A percentile compares a stretch with the other conserved stretches of the same genome.
phyloP scores from a whole-genome alignment of 371 early-diverging fungal species.

The Umbelopsis sp. region DNA sequence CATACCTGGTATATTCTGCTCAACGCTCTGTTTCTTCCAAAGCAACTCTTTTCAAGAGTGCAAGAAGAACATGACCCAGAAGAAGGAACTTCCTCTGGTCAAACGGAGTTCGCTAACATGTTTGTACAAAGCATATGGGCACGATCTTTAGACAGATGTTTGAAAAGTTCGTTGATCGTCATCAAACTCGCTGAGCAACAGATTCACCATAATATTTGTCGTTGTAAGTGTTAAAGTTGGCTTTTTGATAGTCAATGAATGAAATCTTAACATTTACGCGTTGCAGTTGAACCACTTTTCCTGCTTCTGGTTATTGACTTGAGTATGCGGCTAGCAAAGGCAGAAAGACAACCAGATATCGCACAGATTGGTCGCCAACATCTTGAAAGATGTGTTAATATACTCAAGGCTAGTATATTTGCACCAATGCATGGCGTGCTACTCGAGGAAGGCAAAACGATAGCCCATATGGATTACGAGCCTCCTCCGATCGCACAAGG shows the following conservation, averaged over 20 bases:
- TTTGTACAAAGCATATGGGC: background rate
- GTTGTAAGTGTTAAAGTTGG: background rate
- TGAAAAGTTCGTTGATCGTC: slow-evolving; percentile 3
- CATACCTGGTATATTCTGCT: background rate
- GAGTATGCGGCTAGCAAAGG: background rate
- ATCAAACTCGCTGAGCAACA: slow-evolving; percentile 7
- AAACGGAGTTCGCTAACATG: background rate
- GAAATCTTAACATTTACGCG: no score
- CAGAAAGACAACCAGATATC: slow-evolving; percentile 2
- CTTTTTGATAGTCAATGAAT: no score
- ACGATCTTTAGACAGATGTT: background rate
- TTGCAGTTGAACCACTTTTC: background rate
- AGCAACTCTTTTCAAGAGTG: background rate
- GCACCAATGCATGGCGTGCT: slow-evolving; percentile 11
- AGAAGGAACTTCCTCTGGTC: background rate
- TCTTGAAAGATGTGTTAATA: background rate
- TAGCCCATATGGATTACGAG: background rate
- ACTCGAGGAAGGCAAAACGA: background rate
- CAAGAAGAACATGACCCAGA: no score
- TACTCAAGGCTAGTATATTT: slow-evolving; percentile 7
- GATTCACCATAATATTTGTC: background rate
- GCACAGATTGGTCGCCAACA: background rate
- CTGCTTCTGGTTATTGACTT: background rate
- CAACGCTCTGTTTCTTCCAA: slow-evolving; percentile 6
- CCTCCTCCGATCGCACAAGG: background rate